Evolutionary conservation across 352 stramenopile genomes (phyloP).

Genomic region (Aphanomyces euteiches): DNA sequence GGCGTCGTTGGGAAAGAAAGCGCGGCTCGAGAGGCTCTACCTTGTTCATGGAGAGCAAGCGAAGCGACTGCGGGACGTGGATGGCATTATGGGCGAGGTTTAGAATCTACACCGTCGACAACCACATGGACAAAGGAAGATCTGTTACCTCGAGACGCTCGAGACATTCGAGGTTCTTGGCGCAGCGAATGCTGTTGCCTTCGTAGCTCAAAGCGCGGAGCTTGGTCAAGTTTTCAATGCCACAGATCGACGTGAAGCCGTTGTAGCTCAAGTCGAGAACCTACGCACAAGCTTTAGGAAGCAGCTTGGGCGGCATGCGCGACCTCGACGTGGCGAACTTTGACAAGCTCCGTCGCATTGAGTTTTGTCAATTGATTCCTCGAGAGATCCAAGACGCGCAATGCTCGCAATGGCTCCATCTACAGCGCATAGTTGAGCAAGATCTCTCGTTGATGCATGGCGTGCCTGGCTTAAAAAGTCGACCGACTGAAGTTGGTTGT

Average conservation of each 20-base stretch:
- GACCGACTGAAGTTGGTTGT: conserved; percentile 53
- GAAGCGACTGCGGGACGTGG: conserved; percentile 45
- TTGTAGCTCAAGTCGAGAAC: conserved; percentile 63
- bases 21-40: no score
- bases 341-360: conserved; percentile 42
- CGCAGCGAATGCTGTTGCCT: conserved; percentile 51
- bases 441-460: no score
- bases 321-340: conserved; percentile 39
- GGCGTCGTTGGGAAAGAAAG: no score
- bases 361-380: conserved; percentile 60
- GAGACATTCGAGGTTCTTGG: conserved; percentile 77
- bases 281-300: conserved; percentile 44
- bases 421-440: conserved; percentile 5
- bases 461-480: conserved; percentile 33
- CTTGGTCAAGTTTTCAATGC: conserved; percentile 52
- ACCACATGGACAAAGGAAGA: not conserved
- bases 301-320: not conserved
- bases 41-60: conserved; percentile 71
- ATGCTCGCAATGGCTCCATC: conserved; percentile 43
- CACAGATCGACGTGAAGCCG: conserved; percentile 49
- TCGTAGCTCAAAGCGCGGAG: conserved; percentile 57
- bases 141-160: conserved; percentile 39
- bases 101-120: conserved; percentile 37
- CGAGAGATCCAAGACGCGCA: conserved; percentile 55
- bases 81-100: conserved; percentile 53